Base-by-base conservation (phyloP, 176 grass and related monocot species). In the Lolium rigidum region DNA sequence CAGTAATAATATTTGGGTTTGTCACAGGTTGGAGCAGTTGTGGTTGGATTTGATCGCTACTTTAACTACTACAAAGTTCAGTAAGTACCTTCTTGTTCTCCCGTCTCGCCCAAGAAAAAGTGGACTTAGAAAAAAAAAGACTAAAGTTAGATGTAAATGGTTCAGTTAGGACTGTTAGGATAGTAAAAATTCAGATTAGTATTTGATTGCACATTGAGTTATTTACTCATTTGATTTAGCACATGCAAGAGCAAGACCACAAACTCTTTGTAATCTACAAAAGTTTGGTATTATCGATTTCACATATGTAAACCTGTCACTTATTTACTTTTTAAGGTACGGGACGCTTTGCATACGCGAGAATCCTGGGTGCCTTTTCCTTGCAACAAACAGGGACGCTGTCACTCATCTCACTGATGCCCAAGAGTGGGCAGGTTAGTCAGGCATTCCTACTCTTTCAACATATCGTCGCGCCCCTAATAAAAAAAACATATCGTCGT, bases 371-470 rank as follows among this genome's bases (percentile, higher is more conserved):
- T 99, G 97, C 69, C 92, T 99, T 89, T 99, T 96, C 87, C 82
- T 99, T 83, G 97, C 94, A 49, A 99, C 94, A 80, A 99, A 99
- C 62, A 85, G 97, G 90, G 97, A 96, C 25, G 94, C 94, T 9
- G 97, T 99, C n/a, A 96, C 97, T 58, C 94, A 94, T 94, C 97
- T 99, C 48, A 99, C 97, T 46, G 97, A 99, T 91, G 97, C 97
- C 89, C 97, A 99, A 77, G 97, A 99, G 82, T 96, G 92, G 97
- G 94, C 94, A 88, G 97, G 97, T 98, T 80, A 72, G 86, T 78
- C 26, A 81, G 54, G 4, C 17, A 66, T 50, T 56, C 70, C 50
- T 20, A 73, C 38, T 38, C 74, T 66, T 66, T 44, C 24, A 26
- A 47, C 21, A 80, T 86, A 63, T 7, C 8, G 18, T 21, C 10